These are phyloP conservation scores for Hypoxylon sp. DNA, from an alignment of 2,329 filamentous ascomycete species.

Conservation along the genomic window DNA sequence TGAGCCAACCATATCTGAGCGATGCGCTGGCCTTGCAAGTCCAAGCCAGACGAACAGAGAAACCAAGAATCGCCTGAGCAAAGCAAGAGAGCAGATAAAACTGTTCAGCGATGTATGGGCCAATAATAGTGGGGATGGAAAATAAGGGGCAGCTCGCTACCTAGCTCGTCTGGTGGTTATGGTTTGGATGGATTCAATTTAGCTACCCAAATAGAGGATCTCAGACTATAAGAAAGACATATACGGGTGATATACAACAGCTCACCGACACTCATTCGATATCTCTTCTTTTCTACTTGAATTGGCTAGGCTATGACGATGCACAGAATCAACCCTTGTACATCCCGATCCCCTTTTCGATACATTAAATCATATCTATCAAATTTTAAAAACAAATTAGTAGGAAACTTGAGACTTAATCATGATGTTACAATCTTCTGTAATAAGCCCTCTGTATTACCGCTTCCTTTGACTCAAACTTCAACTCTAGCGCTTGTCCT, in stretches of 20 bases:
- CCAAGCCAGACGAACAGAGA: not conserved
- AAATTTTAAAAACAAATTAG: too few species aligned
- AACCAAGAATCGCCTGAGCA: not conserved
- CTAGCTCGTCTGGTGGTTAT: not conserved
- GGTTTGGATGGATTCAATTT: not conserved
- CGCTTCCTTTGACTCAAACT: not conserved
- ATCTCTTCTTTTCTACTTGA: too few species aligned
- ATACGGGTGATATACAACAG: too few species aligned
- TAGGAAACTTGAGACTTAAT: too few species aligned
- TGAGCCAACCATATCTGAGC: slow-evolving; percentile 7
- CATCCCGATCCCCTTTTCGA: too few species aligned
- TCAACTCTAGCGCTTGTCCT: slow-evolving; percentile 8
- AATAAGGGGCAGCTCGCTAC: not conserved
- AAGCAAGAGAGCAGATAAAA: not conserved
- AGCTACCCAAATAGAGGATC: too few species aligned
- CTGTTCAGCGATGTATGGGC: not conserved
- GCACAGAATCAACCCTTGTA: too few species aligned
- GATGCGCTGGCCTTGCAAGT: slow-evolving; percentile 1
- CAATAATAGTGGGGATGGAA: not conserved
- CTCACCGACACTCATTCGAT: too few species aligned
- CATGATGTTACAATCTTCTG: not conserved
- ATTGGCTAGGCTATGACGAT: too few species aligned
- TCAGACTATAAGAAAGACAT: not conserved
- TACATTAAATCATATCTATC: too few species aligned
- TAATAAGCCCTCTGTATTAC: not conserved